Base-by-base conservation (phyloP, 2,329 filamentous ascomycete species). In the Dactylellina drechsleri region DNA sequence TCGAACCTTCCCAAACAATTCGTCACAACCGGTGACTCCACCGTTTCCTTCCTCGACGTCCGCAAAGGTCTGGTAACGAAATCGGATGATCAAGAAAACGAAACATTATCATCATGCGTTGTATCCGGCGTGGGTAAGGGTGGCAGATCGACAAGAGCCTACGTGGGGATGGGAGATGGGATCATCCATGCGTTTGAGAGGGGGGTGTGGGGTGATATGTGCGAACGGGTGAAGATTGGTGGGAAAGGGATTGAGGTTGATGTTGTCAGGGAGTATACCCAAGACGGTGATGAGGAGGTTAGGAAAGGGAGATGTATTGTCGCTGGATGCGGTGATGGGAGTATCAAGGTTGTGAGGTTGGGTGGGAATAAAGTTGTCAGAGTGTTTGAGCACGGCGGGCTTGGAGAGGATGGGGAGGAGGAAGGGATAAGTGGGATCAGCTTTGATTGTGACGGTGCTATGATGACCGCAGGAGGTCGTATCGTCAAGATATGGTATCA, bases 71-170 rank as follows among this genome's bases (percentile, higher is more conserved):
- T 97, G 4, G 84, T 98, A 50, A 90, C 93, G 2, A 90, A 90
- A 73, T 97, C 92, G 78, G 95, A 97, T 80, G 93, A 98, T 79
- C 95, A 98, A 81, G 95, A 96, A 79, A 93, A 97, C 77, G 92
- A 98, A 82, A 84, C 98, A 71, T 85, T 97, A n/a, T 91, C 90
- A 79, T 91, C 91, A 0, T 85, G 88, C 54, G 92, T 92, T 80
- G 88, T 98, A 16, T 87, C 89, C 0, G 93, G 93, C 0, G 89
- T 90, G 31, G 89, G 88, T 81, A 84, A 84, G 77, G 85, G 87
- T 75, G 80, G 86, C 95, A 2, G 82, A 95, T 1, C 92, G 93
- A 0, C 90, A 92, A 41, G 92, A 92, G 78, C 77, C 31, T 67
- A 79, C n/a, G 57, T 79, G 5, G 79, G 79, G 1, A 78, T 77